Conservation (phyloP, 176 grass and related monocot species). For the Musa troglodytarum region DNA sequence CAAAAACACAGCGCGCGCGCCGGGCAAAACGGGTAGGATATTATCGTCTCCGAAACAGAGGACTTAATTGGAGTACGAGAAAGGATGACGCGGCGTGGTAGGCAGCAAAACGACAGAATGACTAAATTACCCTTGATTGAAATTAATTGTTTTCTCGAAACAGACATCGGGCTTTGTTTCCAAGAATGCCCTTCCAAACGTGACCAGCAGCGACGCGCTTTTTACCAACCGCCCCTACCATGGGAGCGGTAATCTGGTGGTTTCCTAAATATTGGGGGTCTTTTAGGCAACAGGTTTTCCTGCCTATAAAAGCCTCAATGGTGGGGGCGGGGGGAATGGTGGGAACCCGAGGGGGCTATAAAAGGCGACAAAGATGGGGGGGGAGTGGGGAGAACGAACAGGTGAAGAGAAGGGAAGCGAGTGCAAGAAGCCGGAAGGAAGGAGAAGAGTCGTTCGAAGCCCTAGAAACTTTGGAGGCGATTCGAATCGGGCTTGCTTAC, state of each 20-base stretch:
- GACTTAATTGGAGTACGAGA: no score
- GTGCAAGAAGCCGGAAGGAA: no score
- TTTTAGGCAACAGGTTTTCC: neutral
- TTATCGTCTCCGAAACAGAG: no score
- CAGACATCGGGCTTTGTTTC: constrained; percentile 13
- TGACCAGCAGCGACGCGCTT: neutral
- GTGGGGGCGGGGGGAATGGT: no score
- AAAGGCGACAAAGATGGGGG: neutral
- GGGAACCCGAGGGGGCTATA: neutral
- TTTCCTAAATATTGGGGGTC: neutral
- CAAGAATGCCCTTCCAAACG: constrained; percentile 17
- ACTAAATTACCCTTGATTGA: no score
- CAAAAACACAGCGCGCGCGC: no score
- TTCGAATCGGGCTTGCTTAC: neutral
- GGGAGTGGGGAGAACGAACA: neutral
- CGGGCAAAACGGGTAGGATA: no score
- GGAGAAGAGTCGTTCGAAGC: neutral
- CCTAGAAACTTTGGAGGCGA: constrained; percentile 6
- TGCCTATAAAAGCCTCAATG: no score
- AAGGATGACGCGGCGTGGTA: no score
- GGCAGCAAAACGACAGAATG: no score
- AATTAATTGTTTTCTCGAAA: constrained; percentile 11
- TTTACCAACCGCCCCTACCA: no score
- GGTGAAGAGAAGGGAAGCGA: neutral
- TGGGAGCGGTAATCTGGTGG: neutral